Percentiles rank a stretch among this genome's conserved stretches.
These are phyloP conservation scores for Limonium bicolor DNA, from an alignment of 148 eudicot species.

Conservation along the genomic window DNA sequence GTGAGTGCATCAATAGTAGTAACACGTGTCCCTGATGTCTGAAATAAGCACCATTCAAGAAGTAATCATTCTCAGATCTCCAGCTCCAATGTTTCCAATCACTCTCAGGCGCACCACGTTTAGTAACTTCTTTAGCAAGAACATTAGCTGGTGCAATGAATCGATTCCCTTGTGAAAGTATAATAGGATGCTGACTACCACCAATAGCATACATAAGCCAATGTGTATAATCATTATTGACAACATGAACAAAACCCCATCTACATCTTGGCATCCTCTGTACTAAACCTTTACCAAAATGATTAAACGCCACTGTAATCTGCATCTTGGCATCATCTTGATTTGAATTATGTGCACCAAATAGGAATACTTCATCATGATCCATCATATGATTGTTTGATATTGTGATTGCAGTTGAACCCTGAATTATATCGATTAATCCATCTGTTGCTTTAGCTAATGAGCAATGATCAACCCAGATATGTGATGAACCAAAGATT, in stretches of 20 bases:
- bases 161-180: slow-evolving; percentile 52
- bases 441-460: slow-evolving; percentile 35
- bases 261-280: slow-evolving; percentile 66
- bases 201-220: slow-evolving; percentile 75
- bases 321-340: slow-evolving; percentile 42
- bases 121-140: slow-evolving; percentile 41
- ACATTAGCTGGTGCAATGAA: slow-evolving; percentile 26
- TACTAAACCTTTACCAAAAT: slow-evolving; percentile 41
- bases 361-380: slow-evolving; percentile 49
- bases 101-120: slow-evolving; percentile 28
- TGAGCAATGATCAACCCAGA: slow-evolving; percentile 70
- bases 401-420: slow-evolving; percentile 47
- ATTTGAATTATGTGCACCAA: slow-evolving; percentile 33
- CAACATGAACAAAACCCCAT: slow-evolving; percentile 47
- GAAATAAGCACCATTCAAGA: slow-evolving; percentile 41
- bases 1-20: slow-evolving; percentile 5
- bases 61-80: slow-evolving; percentile 33
- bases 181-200: slow-evolving; percentile 38
- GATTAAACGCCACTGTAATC: slow-evolving; percentile 55
- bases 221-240: slow-evolving; percentile 58
- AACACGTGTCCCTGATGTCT: slow-evolving; percentile 20
- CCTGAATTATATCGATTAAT: slow-evolving; percentile 41
- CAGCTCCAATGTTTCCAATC: slow-evolving; percentile 48
- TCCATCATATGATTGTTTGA: slow-evolving; percentile 53
- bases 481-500: slow-evolving; percentile 22